phyloP scores from a whole-genome alignment of 2,329 filamentous ascomycete genomes.

The Calonectria fujianensis region DNA sequence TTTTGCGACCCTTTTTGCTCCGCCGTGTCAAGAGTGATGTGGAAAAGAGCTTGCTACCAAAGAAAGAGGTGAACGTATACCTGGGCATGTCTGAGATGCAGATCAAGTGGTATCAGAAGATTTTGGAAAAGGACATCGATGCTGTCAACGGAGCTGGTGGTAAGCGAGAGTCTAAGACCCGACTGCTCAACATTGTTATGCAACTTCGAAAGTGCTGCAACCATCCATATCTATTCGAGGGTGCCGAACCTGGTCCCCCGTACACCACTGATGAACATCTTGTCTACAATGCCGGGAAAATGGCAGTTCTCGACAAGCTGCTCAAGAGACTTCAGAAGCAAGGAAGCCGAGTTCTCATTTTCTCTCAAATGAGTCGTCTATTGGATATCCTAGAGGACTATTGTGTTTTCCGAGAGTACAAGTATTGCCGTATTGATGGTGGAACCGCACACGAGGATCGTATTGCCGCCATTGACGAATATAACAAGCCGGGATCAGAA shows the following conservation, averaged over 20 bases:
- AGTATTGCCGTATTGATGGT: constrained; percentile 98
- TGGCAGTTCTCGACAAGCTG: constrained; percentile 96
- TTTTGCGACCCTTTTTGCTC: constrained; percentile 93
- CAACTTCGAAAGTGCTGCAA: constrained; percentile 99
- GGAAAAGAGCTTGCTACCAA: constrained; percentile 96
- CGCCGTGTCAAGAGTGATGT: constrained; percentile 98
- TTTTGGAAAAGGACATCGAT: constrained; percentile 98
- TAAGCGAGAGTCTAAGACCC: constrained; percentile 97
- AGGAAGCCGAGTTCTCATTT: constrained; percentile 97
- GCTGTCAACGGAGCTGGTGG: constrained; percentile 97
- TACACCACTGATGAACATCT: constrained; percentile 99
- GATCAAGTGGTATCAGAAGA: constrained; percentile 99
- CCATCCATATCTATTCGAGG: constrained; percentile 98
- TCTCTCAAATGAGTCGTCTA: constrained; percentile 99
- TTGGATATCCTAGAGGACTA: constrained; percentile 98
- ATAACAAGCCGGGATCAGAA: constrained; percentile 96
- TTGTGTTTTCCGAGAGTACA: constrained; percentile 94
- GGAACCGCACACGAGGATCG: constrained; percentile 98
- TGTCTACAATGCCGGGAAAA: constrained; percentile 95
- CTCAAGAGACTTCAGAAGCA: constrained; percentile 88
- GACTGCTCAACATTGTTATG: constrained; percentile 99
- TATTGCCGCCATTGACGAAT: constrained; percentile 97
- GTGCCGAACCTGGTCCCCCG: constrained; percentile 95
- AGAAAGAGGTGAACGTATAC: constrained; percentile 98
- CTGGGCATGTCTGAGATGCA: constrained; percentile 99